phyloP scores from a whole-genome alignment of 306 rosid species.

The Morella rubra region DNA sequence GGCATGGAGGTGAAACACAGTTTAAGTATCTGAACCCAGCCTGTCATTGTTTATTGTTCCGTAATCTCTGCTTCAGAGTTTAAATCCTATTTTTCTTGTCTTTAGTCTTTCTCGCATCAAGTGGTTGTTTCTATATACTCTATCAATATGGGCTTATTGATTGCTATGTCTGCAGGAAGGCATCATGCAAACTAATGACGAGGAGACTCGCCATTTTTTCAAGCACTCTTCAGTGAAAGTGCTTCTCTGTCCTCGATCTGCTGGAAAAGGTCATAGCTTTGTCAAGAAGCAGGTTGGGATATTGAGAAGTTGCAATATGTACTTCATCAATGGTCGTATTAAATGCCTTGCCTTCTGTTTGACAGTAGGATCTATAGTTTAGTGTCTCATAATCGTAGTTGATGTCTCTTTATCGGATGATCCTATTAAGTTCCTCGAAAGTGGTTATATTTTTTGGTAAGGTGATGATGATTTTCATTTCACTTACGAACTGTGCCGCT shows the following conservation, averaged over 20 bases:
- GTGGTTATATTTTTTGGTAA: background rate
- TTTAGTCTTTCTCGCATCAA: conserved; percentile 2
- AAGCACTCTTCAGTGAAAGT: conserved; percentile 79
- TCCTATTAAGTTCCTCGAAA: background rate
- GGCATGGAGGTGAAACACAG: conserved; percentile 7
- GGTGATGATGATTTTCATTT: background rate
- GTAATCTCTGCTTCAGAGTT: background rate
- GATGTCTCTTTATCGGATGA: background rate
- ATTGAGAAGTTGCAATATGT: background rate
- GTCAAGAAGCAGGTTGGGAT: conserved; percentile 50
- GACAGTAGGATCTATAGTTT: background rate
- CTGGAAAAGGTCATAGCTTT: conserved; percentile 78
- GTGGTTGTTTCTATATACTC: background rate
- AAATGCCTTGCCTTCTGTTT: conserved; percentile 8
- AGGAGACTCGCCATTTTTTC: conserved; percentile 77
- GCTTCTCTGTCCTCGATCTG: conserved; percentile 75
- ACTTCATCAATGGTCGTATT: background rate
- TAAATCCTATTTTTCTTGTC: conserved; percentile 11
- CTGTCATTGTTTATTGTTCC: conserved; percentile 14
- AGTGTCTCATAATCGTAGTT: background rate
- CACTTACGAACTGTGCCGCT: background rate
- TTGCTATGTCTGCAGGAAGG: conserved; percentile 54
- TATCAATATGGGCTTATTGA: background rate
- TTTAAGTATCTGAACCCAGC: background rate
- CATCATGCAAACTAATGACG: conserved; percentile 68